A percentile compares a stretch with the other conserved stretches of the same genome.
phyloP scores from a whole-genome alignment of 805 yeast species.

The Candida glaebosa region DNA sequence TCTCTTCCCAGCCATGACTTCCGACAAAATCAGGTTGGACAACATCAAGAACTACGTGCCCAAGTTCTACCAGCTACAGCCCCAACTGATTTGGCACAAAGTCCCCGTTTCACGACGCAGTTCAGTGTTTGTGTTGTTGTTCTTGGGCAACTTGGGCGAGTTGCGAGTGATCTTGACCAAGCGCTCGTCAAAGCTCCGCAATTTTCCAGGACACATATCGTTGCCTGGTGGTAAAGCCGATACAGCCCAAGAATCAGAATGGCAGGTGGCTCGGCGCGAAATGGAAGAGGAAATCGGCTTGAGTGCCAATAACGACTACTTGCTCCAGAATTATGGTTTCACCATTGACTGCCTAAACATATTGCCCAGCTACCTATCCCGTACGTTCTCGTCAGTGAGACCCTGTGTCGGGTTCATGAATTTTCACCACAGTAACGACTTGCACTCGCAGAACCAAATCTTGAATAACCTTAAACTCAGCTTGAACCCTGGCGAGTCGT shows the following conservation, averaged over 20 bases:
- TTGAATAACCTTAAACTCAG: slow-evolving; percentile 36
- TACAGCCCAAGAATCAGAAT: slow-evolving; percentile 56
- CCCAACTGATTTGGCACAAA: slow-evolving; percentile 53
- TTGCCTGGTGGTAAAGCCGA: slow-evolving; percentile 95
- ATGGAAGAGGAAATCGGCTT: slow-evolving; percentile 86
- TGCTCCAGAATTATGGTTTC: slow-evolving; percentile 48
- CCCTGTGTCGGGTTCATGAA: slow-evolving; percentile 73
- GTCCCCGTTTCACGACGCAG: slow-evolving; percentile 70
- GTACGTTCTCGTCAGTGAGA: slow-evolving; percentile 77
- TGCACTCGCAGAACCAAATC: slow-evolving; percentile 14
- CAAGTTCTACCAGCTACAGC: slow-evolving; percentile 24
- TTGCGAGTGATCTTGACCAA: slow-evolving; percentile 75
- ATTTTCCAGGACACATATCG: slow-evolving; percentile 87
- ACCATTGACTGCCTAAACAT: slow-evolving; percentile 56
- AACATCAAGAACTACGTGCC: slow-evolving; percentile 29
- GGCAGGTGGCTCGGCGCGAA: slow-evolving; percentile 77
- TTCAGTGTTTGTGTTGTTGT: slow-evolving; percentile 73
- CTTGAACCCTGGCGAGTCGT: slow-evolving; percentile 74
- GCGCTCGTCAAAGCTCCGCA: slow-evolving; percentile 62
- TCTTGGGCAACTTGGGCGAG: slow-evolving; percentile 70
- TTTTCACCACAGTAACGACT: slow-evolving; percentile 18
- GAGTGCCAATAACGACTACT: slow-evolving; percentile 41
- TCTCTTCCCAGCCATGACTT: too few species aligned
- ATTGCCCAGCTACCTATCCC: slow-evolving; percentile 76
- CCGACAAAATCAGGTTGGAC: slow-evolving; percentile 4